Conservation (phyloP, 2,329 filamentous ascomycete species). For the Ascochyta pisi region DNA sequence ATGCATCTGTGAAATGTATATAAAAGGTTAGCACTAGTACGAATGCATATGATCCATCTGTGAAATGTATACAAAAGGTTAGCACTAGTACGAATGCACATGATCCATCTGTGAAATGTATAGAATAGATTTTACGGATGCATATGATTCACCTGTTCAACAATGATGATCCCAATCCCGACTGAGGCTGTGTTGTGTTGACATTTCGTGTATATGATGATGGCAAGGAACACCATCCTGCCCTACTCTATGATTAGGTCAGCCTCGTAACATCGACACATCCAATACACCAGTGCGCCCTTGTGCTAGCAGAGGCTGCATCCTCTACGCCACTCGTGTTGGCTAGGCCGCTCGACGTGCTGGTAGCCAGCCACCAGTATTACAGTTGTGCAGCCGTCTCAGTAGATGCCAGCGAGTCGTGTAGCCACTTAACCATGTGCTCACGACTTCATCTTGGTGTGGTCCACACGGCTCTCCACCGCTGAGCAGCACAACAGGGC, state of each 20-base stretch:
- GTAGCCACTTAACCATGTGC: background rate
- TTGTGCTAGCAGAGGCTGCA: constrained; percentile 14
- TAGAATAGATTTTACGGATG: background rate
- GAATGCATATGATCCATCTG: constrained; percentile 1
- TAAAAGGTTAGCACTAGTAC: background rate
- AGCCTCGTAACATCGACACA: background rate
- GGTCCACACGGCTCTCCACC: constrained; percentile 12
- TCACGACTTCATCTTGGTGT: constrained; percentile 8
- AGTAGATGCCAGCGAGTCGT: background rate
- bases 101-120: background rate
- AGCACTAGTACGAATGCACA: constrained; percentile 3
- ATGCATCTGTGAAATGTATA: background rate
- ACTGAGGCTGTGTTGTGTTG: constrained; percentile 18
- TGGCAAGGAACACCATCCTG: constrained; percentile 1
- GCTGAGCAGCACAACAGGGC: constrained; percentile 9
- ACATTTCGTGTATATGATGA: background rate
- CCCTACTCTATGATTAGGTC: background rate
- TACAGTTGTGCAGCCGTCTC: background rate
- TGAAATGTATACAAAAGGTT: too few species aligned
- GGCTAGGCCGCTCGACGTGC: background rate
- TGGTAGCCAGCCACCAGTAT: constrained; percentile 7
- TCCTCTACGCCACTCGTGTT: constrained; percentile 15
- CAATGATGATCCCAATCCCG: constrained; percentile 5
- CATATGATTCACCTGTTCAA: constrained; percentile 3
- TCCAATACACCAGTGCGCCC: constrained; percentile 5